phyloP scores from a whole-genome alignment of 1,284 basidiomycete species.

The Fistulinella cinereoalba region DNA sequence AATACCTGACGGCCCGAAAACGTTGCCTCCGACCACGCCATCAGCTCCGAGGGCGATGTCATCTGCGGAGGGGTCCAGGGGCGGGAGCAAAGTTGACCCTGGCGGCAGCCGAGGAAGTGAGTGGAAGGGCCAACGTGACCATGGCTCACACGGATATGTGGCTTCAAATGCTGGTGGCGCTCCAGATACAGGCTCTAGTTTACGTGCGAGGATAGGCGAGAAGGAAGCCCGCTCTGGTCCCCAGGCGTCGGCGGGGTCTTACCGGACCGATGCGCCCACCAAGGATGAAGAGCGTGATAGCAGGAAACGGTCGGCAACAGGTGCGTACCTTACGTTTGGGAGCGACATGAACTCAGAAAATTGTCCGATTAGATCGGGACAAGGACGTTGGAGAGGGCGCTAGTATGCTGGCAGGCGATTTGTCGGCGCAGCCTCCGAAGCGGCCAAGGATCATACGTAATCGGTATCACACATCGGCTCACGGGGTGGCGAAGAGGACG shows the following conservation, averaged over 20 bases:
- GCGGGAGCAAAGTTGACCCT: constrained; percentile 35
- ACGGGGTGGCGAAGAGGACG: constrained; percentile 53
- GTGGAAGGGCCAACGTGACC: constrained; percentile 34
- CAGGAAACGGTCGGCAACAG: constrained; percentile 65
- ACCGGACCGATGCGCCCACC: constrained; percentile 40
- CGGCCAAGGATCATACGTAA: constrained; percentile 47
- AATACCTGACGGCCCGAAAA: constrained; percentile 53
- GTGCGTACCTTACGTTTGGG: constrained; percentile 38
- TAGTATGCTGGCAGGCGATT: constrained; percentile 17
- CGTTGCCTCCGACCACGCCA: constrained; percentile 56
- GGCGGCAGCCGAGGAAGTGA: constrained; percentile 37
- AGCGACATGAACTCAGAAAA: not conserved
- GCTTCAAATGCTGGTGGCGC: constrained; percentile 14
- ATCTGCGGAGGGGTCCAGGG: constrained; percentile 38
- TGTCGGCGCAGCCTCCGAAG: constrained; percentile 37
- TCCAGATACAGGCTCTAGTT: constrained; percentile 38
- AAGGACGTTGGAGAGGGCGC: constrained; percentile 32
- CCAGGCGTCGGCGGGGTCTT: constrained; percentile 39
- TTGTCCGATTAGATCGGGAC: constrained; percentile 32
- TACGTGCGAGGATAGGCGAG: constrained; percentile 66
- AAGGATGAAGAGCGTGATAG: constrained; percentile 64
- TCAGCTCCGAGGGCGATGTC: constrained; percentile 73
- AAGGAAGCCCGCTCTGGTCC: constrained; percentile 46
- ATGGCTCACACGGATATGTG: constrained; percentile 28
- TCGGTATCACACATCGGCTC: constrained; percentile 36